A percentile compares a stretch with the other conserved stretches of the same genome.
These are phyloP conservation scores for Sequoiadendron giganteum DNA, from an alignment of 75 land plant species.

Conservation along the genomic window DNA sequence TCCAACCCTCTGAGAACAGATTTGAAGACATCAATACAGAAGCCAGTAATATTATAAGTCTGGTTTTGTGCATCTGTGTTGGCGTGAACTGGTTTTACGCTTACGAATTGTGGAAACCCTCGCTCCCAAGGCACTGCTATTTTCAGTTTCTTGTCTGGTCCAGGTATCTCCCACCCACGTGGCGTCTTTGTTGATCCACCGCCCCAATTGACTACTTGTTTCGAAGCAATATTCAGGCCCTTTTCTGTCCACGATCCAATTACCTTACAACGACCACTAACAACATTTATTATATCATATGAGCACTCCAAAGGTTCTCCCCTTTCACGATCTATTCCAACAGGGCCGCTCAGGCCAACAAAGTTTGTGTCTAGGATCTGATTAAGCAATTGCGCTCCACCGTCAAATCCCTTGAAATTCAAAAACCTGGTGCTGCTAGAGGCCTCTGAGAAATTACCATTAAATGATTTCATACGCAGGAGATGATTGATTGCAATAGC, in stretches of 20 bases:
- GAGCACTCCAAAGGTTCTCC: background rate
- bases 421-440: no score
- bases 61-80: no score
- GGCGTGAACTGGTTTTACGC: no score
- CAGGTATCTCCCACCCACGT: no score
- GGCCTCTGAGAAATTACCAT: background rate
- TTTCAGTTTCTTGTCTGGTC: no score
- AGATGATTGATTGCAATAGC: constrained; percentile 18
- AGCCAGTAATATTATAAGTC: background rate
- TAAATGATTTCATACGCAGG: constrained; percentile 10
- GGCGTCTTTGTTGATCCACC: no score
- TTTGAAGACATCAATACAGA: constrained; percentile 24
- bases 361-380: background rate
- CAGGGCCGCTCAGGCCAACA: background rate
- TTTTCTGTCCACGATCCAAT: no score
- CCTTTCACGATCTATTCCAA: constrained; percentile 5
- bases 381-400: constrained; percentile 5
- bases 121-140: no score
- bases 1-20: constrained; percentile 25
- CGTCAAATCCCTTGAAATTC: background rate
- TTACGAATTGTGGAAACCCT: no score
- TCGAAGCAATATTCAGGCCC: no score
- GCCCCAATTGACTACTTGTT: no score
- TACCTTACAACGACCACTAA: background rate
- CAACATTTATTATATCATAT: constrained; percentile 17